Percentiles rank a stretch among this genome's conserved stretches.
phyloP scores from a whole-genome alignment of 148 eudicot genomes.

The Gaultheria prostrata region DNA sequence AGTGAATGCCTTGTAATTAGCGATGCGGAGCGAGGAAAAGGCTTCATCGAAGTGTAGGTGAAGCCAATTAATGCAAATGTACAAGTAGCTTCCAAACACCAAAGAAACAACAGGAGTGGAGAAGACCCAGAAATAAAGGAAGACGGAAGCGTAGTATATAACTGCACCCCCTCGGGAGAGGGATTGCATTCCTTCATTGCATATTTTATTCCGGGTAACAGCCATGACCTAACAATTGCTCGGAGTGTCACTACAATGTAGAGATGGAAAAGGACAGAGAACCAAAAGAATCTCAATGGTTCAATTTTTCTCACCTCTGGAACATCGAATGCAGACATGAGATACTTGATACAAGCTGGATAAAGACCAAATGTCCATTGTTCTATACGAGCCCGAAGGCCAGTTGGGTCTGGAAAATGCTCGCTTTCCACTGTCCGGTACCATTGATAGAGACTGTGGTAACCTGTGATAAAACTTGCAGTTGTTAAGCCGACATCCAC shows the following conservation, averaged over 20 bases:
- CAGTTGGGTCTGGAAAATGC: constrained; percentile 98
- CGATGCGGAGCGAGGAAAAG: constrained; percentile 94
- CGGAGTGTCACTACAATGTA: not conserved
- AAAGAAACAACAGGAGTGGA: constrained; percentile 97
- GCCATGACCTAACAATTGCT: constrained; percentile 78
- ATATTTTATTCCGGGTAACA: constrained; percentile 82
- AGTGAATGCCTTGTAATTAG: constrained; percentile 95
- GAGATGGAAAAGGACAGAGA: not conserved
- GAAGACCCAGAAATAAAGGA: constrained; percentile 97
- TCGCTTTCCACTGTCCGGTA: constrained; percentile 87
- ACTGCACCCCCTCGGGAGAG: constrained; percentile 72
- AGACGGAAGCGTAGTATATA: constrained; percentile 93
- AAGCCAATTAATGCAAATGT: constrained; percentile 92
- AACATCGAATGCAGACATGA: constrained; percentile 98
- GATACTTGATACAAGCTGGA: constrained; percentile 98
- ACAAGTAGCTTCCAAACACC: constrained; percentile 94
- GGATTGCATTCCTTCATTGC: constrained; percentile 81
- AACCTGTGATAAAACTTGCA: constrained; percentile 52
- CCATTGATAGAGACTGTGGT: constrained; percentile 95
- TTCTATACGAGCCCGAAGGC: constrained; percentile 91
- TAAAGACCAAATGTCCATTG: constrained; percentile 97
- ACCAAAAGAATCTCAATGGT: not conserved
- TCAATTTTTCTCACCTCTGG: constrained; percentile 65
- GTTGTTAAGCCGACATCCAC: not conserved
- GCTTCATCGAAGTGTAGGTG: constrained; percentile 99